phyloP scores from a whole-genome alignment of 352 stramenopile species.

The Globisporangium nunn region DNA sequence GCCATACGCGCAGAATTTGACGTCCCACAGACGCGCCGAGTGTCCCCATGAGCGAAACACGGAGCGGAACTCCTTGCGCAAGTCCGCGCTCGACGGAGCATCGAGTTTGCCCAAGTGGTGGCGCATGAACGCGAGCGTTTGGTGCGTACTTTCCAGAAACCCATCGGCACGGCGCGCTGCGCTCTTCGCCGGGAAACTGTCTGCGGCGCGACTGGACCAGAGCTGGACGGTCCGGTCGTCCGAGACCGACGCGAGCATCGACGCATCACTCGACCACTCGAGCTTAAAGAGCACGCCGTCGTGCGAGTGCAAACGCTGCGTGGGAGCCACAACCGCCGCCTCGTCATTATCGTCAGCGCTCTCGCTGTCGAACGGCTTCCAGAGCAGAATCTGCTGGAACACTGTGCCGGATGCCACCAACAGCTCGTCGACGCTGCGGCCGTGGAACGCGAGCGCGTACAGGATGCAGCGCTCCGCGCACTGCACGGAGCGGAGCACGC shows the following conservation, averaged over 20 bases:
- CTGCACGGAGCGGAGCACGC: constrained; percentile 47
- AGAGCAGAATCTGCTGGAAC: constrained; percentile 84
- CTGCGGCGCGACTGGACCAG: constrained; percentile 40
- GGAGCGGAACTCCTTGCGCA: constrained; percentile 29
- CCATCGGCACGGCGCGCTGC: background rate
- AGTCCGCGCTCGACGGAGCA: background rate
- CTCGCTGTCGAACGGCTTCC: constrained; percentile 28
- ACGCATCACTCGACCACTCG: constrained; percentile 59
- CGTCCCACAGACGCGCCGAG: constrained; percentile 80
- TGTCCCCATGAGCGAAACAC: constrained; percentile 79
- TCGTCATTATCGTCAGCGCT: background rate
- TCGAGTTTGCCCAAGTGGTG: background rate
- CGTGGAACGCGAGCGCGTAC: constrained; percentile 76
- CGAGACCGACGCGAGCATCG: constrained; percentile 71
- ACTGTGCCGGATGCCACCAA: constrained; percentile 78
- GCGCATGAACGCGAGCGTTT: constrained; percentile 9
- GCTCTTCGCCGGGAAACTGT: constrained; percentile 4
- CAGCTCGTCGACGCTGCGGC: constrained; percentile 45
- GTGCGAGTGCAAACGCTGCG: constrained; percentile 69
- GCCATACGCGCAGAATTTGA: constrained; percentile 47
- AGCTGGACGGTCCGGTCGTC: constrained; percentile 83
- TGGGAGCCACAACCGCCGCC: constrained; percentile 19
- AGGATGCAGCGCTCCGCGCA: constrained; percentile 79
- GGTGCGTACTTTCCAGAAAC: constrained; percentile 10
- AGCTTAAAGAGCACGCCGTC: constrained; percentile 85